phyloP scores from a whole-genome alignment of 192 early-diverging fungal species.

The Coemansia sp. region DNA sequence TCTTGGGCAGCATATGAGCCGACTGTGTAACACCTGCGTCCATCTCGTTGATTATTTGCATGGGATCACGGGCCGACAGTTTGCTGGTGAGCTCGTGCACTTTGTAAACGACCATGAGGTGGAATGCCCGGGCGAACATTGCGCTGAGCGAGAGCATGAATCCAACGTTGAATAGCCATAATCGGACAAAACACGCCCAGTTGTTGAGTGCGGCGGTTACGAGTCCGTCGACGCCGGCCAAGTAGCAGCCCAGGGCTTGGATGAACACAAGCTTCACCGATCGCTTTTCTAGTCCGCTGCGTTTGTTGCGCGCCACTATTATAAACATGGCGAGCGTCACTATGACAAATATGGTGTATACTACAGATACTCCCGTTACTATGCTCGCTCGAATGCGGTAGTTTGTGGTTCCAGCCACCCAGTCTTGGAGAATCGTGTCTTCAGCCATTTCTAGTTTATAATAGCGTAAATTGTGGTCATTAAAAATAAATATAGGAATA shows the following conservation, averaged over 20 bases:
- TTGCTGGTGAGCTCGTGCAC: constrained; percentile 24
- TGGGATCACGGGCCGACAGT: constrained; percentile 3
- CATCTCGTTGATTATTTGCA: not conserved
- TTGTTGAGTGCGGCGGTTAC: constrained; percentile 27
- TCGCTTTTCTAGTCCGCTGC: constrained; percentile 34
- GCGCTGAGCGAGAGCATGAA: constrained; percentile 32
- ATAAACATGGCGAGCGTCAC: constrained; percentile 23
- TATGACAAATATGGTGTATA: constrained; percentile 27
- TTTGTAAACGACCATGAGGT: constrained; percentile 29
- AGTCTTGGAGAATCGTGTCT: constrained; percentile 18
- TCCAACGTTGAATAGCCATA: constrained; percentile 42
- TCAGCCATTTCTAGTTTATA: not conserved
- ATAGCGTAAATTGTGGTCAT: not conserved
- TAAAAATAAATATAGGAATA: not conserved
- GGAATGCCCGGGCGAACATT: constrained; percentile 35
- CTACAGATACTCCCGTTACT: constrained; percentile 2
- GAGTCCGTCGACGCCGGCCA: constrained; percentile 21
- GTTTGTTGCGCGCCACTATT: constrained; percentile 20
- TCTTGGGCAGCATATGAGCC: not conserved
- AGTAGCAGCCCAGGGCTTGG: constrained; percentile 30
- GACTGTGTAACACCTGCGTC: not conserved
- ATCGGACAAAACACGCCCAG: constrained; percentile 36
- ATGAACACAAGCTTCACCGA: constrained; percentile 21
- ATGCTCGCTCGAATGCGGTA: constrained; percentile 19
- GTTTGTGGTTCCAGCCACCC: constrained; percentile 24